phyloP scores from a whole-genome alignment of 2,329 filamentous ascomycete genomes.

The Aureobasidium sp. region DNA sequence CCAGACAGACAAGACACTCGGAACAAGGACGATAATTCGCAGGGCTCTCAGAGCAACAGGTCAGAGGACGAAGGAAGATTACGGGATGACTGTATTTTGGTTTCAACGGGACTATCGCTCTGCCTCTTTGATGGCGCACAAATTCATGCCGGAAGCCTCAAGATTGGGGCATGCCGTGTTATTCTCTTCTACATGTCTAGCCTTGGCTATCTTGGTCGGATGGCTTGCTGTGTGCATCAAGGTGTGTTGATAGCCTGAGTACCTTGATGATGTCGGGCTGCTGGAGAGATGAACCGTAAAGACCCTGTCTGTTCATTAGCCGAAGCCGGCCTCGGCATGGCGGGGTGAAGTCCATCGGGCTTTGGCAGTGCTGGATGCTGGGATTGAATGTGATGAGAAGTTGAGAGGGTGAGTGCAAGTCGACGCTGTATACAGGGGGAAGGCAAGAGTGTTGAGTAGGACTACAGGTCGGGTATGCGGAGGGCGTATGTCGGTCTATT shows the following conservation, averaged over 20 bases:
- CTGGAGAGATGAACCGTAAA: not conserved
- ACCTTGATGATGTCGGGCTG: constrained; percentile 2
- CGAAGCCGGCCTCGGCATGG: constrained; percentile 3
- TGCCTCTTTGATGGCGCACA: not conserved
- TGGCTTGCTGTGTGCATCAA: not conserved
- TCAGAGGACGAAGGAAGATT: not conserved
- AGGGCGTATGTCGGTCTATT: not conserved
- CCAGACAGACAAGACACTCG: not conserved
- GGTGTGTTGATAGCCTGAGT: not conserved
- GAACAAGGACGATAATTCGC: not conserved
- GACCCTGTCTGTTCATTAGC: not conserved
- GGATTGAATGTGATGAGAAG: not conserved
- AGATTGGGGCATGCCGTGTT: not conserved
- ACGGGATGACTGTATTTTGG: not conserved
- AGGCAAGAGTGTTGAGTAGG: not conserved
- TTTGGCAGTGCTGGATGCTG: not conserved
- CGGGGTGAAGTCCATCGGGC: not conserved
- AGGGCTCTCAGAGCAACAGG: not conserved
- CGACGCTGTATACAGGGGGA: not conserved
- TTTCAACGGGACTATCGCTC: not conserved
- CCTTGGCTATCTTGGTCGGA: not conserved
- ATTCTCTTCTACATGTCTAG: not conserved
- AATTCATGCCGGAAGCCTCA: not conserved
- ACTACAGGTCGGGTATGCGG: not conserved
- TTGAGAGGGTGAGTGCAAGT: not conserved